Percentiles rank a stretch among this genome's conserved stretches.
These are phyloP conservation scores for Trifolium repens DNA, from an alignment of 306 rosid genomes.

Conservation along the genomic window DNA sequence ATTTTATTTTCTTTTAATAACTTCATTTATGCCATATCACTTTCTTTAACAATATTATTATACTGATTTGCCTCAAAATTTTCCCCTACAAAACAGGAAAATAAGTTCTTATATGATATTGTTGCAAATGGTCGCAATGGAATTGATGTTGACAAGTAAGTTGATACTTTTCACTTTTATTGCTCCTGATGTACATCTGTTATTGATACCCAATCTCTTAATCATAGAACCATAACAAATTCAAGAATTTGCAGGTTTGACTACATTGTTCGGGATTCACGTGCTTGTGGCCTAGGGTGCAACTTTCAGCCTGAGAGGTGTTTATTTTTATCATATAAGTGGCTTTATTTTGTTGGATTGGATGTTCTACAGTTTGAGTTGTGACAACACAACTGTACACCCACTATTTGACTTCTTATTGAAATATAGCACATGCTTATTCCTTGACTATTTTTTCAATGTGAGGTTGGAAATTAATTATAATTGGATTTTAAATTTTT, in stretches of 20 bases:
- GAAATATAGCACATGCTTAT: constrained; percentile 29
- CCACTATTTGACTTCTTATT: constrained; percentile 30
- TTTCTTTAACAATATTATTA: constrained; percentile 4
- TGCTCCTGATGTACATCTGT: background rate
- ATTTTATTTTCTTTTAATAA: constrained; percentile 11
- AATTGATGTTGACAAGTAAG: constrained; percentile 93
- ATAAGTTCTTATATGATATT: constrained; percentile 79
- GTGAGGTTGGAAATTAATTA: constrained; percentile 18
- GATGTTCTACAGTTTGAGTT: constrained; percentile 38
- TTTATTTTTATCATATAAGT: constrained; percentile 12
- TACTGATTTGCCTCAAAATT: constrained; percentile 26
- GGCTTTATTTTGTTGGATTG: constrained; percentile 32
- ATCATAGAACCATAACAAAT: constrained; percentile 11
- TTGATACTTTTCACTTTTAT: constrained; percentile 19
- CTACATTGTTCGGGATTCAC: constrained; percentile 83
- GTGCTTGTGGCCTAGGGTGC: constrained; percentile 92
- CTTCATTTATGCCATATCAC: constrained; percentile 2
- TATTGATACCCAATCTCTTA: constrained; percentile 27
- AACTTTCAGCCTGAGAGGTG: constrained; percentile 81
- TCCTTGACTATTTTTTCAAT: constrained; percentile 26
- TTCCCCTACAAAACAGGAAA: constrained; percentile 44
- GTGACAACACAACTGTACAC: constrained; percentile 25
- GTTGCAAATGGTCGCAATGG: constrained; percentile 98
- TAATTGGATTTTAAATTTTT: constrained; percentile 22
- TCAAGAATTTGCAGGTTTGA: constrained; percentile 70